A percentile compares a stretch with the other conserved stretches of the same genome.
Evolutionary conservation across 1,284 basidiomycete genomes (phyloP).

Genomic region (Rhodotorula sp.): DNA sequence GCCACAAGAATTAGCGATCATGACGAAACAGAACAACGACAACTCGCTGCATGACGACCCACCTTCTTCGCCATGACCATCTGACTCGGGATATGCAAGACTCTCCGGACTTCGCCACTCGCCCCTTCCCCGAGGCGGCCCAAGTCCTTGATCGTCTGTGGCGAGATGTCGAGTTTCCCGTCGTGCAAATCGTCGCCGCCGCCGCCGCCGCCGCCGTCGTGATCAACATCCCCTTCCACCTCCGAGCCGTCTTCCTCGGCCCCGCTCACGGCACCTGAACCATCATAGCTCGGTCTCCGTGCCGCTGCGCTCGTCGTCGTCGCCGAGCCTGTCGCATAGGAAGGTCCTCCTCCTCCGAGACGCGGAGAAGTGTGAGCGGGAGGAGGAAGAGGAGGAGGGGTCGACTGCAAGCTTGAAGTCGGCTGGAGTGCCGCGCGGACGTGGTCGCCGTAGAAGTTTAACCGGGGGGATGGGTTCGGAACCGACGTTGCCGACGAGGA

Average conservation of each 20-base stretch:
- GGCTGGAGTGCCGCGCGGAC: conserved; percentile 9
- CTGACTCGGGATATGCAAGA: conserved; percentile 71
- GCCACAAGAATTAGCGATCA: neutral
- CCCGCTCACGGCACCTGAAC: neutral
- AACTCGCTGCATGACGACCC: conserved; percentile 26
- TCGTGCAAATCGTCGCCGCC: neutral
- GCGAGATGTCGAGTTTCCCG: conserved; percentile 31
- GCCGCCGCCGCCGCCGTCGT: neutral
- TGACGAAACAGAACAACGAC: accelerated
- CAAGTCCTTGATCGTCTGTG: conserved; percentile 38
- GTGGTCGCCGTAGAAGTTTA: conserved; percentile 20
- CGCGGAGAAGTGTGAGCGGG: neutral
- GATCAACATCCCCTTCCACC: conserved; percentile 9
- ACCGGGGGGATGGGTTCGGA: neutral
- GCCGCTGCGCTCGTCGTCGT: neutral
- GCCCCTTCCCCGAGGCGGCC: conserved; percentile 86
- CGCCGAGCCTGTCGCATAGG: neutral
- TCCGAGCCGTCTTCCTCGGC: conserved; percentile 10
- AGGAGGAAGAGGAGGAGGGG: neutral
- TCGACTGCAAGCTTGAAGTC: neutral
- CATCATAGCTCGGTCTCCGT: conserved; percentile 5
- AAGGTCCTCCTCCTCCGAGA: neutral
- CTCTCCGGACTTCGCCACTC: conserved; percentile 91
- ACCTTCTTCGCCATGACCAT: conserved; percentile 85
- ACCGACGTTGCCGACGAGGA: neutral